Conservation (phyloP, 768 basidiomycete genomes). For the Pholiota molesta region DNA sequence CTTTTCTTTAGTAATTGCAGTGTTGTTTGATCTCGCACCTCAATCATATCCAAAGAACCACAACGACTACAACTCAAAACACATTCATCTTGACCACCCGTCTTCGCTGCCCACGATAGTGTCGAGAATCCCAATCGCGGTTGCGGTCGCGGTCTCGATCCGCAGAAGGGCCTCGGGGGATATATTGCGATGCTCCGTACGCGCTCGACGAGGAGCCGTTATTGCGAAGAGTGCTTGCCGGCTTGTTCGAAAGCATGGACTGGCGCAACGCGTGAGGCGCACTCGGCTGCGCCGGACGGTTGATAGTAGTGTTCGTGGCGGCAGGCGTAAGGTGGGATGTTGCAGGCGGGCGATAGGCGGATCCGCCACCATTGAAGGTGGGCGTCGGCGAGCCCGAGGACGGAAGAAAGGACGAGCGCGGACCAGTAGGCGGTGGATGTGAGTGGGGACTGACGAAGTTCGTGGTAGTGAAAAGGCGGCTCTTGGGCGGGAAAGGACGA, state of each 20-base stretch:
- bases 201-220: not conserved
- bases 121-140: no score
- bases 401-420: not conserved
- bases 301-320: not conserved
- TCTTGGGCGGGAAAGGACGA: not conserved
- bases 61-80: no score
- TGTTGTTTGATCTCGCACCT: no score
- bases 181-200: conserved; percentile 30
- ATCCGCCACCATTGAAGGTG: no score
- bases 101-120: not conserved
- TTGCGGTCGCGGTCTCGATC: conserved; percentile 45
- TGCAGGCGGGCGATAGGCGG: not conserved
- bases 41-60: no score
- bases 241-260: conserved; percentile 8
- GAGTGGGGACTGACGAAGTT: not conserved
- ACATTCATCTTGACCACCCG: not conserved
- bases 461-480: not conserved
- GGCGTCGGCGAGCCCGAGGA: conserved; percentile 4
- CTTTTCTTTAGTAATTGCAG: no score
- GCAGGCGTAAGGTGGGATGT: not conserved
- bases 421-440: conserved; percentile 3
- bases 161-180: conserved; percentile 52
- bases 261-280: conserved; percentile 24
- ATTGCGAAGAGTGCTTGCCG: no score
- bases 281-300: conserved; percentile 24